phyloP scores from a whole-genome alignment of 1,139 yeast species.

The Debaryomyces udenii region DNA sequence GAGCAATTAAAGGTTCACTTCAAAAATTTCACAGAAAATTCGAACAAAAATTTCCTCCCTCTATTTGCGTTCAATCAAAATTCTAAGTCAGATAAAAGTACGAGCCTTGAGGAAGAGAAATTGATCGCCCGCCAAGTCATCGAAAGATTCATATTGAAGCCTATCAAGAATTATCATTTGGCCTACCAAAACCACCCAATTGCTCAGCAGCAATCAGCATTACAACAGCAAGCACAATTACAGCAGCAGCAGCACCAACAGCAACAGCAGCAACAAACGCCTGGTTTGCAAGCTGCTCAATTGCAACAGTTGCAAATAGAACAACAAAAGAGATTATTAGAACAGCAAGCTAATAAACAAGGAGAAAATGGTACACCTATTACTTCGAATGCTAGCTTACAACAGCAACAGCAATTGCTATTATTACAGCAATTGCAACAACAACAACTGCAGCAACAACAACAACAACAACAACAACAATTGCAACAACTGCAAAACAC shows the following conservation, averaged over 20 bases:
- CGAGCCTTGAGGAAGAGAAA: slow-evolving; percentile 42
- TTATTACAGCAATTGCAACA: slow-evolving; percentile 23
- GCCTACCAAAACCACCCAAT: slow-evolving; percentile 52
- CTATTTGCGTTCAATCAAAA: slow-evolving; percentile 40
- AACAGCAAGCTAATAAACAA: slow-evolving; percentile 19
- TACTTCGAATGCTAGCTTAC: slow-evolving; percentile 12
- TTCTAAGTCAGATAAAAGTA: slow-evolving; percentile 21
- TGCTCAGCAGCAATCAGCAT: slow-evolving; percentile 42
- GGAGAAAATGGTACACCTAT: slow-evolving; percentile 9
- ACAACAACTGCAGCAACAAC: slow-evolving; percentile 20
- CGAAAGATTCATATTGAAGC: slow-evolving; percentile 45
- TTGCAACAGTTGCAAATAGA: slow-evolving; percentile 33
- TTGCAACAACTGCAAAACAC: slow-evolving; percentile 17
- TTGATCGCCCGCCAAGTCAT: slow-evolving; percentile 44
- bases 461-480: slow-evolving; percentile 21
- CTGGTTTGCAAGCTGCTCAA: slow-evolving; percentile 23
- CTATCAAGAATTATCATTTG: slow-evolving; percentile 50
- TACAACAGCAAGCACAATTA: slow-evolving; percentile 34
- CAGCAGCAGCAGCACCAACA: slow-evolving; percentile 31
- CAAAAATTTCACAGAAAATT: slow-evolving; percentile 22
- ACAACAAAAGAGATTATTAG: slow-evolving; percentile 32
- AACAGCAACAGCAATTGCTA: slow-evolving; percentile 23
- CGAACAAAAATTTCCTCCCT: slow-evolving; percentile 32
- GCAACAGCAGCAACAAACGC: slow-evolving; percentile 29
- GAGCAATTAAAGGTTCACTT: slow-evolving; percentile 40